Evolutionary conservation across 768 basidiomycete genomes (phyloP), one percentile per base, ranked within the genome.

Genomic region (Pleurotus tuoliensis): DNA sequence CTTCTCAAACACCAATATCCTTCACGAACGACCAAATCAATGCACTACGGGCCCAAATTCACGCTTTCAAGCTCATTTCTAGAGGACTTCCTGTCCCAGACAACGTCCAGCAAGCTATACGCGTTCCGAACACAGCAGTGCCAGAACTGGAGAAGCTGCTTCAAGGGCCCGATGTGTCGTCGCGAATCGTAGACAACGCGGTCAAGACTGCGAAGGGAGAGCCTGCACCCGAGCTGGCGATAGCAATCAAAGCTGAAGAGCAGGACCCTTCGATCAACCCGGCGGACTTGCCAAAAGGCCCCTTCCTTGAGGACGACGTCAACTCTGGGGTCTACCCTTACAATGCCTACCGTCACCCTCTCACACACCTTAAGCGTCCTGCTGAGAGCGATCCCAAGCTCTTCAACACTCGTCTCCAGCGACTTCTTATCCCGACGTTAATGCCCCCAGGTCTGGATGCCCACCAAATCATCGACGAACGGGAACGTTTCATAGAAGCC

Each of bases 361-460:
- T 95, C 68, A 77, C 86, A 3, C 87, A 92, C 60, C 82, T 91
- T 61, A 86, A 87, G 58, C 85, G 89, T 39, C 75, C 80, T 22
- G 61, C 81, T 27, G 82, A 84, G 51, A 77, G 74, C 49, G 84
- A 84, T 65, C 84, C 86, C 12, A 71, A 77, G 43, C 72, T 84
- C 56, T 86, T 83, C 62, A 83, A 86, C 1, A 88, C 87, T 25
- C 86, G 87, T 34, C 76, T 92, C 25, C 90, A 92, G 65, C 81
- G 90, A 3, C 80, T 93, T 20, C 74, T 98, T 43, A 79, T 98
- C 16, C 97, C 97, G 0, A 90, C 90, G 5, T 74, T 98, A 59
- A 91, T 92, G 84, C 96, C 97, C 0, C 73, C 80, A 8, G 96
- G 96, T 13, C 83, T 99, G 27, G 97, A 99, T 68, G 91, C 95